Evolutionary conservation across 1,284 basidiomycete species (phyloP).

Genomic region (Cutaneotrichosporon cavernicola): DNA sequence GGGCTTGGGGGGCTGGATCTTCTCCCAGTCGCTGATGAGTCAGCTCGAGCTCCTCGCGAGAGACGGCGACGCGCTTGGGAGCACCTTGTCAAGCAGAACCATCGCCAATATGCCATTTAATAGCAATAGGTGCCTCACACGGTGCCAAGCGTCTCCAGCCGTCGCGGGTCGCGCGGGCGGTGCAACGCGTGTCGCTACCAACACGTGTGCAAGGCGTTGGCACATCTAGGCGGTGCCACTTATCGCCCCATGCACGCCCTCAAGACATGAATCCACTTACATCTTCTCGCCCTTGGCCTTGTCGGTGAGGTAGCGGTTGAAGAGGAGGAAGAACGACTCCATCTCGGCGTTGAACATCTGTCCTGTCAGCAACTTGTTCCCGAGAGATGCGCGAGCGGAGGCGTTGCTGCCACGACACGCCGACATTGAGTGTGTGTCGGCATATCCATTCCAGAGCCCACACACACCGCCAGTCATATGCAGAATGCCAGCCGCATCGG

Average conservation of each 20-base stretch:
- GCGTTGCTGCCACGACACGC: background rate
- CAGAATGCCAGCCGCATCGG: background rate
- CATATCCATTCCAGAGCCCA: background rate
- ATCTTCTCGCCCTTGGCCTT: slow-evolving; percentile 92
- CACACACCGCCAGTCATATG: background rate
- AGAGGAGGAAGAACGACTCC: slow-evolving; percentile 98
- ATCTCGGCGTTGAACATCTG: slow-evolving; percentile 97
- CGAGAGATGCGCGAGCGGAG: background rate
- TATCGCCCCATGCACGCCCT: background rate
- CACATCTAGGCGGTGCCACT: background rate
- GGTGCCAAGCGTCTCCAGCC: background rate
- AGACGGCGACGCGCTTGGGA: background rate
- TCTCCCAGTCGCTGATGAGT: slow-evolving; percentile 85
- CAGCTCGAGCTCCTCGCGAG: background rate
- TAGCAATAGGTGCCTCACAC: background rate
- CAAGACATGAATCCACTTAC: slow-evolving; percentile 59
- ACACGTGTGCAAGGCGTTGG: background rate
- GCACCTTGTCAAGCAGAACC: background rate
- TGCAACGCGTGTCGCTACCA: background rate
- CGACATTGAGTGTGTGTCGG: background rate
- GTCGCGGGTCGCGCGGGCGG: background rate
- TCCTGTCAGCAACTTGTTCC: slow-evolving; percentile 12
- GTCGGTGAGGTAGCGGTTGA: slow-evolving; percentile 95
- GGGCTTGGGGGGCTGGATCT: slow-evolving; percentile 88
- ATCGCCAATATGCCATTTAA: background rate